phyloP scores from a whole-genome alignment of 495 filamentous ascomycete genomes.

The Trichoderma parareesei region DNA sequence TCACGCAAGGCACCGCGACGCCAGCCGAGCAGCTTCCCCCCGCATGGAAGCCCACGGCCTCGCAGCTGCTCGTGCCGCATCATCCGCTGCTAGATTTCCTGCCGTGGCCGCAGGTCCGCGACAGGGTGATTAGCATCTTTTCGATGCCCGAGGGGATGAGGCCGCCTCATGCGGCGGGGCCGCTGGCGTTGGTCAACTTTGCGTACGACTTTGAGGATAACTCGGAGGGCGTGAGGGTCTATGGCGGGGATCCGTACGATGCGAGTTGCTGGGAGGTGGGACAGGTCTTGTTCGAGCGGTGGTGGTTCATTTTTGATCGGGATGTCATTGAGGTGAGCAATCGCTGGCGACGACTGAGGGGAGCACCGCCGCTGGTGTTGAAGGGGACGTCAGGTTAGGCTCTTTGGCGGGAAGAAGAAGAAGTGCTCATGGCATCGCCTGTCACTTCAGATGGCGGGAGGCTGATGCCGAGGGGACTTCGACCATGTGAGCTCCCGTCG shows the following conservation, averaged over 20 bases:
- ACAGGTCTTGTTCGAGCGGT: constrained; percentile 38
- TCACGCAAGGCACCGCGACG: constrained; percentile 14
- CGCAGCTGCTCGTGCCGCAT: constrained; percentile 30
- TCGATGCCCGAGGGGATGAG: constrained; percentile 29
- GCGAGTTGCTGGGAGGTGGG: constrained; percentile 38
- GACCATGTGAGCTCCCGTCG: no score
- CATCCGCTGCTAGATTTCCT: constrained; percentile 43
- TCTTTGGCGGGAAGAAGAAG: no score
- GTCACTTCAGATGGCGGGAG: no score
- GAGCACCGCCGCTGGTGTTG: constrained; percentile 13
- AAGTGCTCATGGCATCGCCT: no score
- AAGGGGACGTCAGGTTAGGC: not conserved
- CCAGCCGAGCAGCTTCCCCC: constrained; percentile 16
- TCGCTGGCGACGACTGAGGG: constrained; percentile 23
- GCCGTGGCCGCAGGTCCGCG: constrained; percentile 40
- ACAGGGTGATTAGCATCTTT: constrained; percentile 37
- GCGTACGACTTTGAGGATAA: constrained; percentile 42
- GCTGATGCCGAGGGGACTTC: no score
- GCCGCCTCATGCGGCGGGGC: constrained; percentile 28
- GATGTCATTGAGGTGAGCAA: constrained; percentile 35
- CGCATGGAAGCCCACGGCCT: constrained; percentile 22
- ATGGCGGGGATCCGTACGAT: constrained; percentile 28
- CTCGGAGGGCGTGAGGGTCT: constrained; percentile 34
- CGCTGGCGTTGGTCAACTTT: constrained; percentile 30
- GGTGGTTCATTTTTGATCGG: constrained; percentile 46